Evolutionary conservation across 1,139 yeast genomes (phyloP), one percentile per base, ranked within the genome.

Genomic region (Yamadazyma jaroonii): DNA sequence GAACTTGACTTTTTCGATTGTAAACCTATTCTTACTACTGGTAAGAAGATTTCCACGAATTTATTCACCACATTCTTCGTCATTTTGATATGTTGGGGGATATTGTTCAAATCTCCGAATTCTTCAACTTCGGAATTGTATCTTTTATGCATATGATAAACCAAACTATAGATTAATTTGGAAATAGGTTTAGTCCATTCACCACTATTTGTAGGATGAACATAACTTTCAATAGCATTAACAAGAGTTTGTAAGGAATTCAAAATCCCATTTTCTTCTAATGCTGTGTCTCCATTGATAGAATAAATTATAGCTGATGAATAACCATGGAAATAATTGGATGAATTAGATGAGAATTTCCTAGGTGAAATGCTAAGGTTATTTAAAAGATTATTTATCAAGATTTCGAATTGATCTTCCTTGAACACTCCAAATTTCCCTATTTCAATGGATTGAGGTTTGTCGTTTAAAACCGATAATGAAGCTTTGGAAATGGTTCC

Each of bases 171-270:
- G 9, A 85, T 64, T 25, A 85, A 70, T 43, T 79, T 78, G 1
- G 94, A 73, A 29, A 92, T 77, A 6, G 84, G 70, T 31, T 76
- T 62, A 1, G 95, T 77, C 97, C 98, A 90, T 15, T 75, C 74
- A 0, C 97, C 97, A 13, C 73, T 62, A 56, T 90, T 90, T 0
- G 97, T 89, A 4, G 98, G 98, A 60, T 92, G 97, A 9, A 82
- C 82, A 59, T 83, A 87, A 26, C 96, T 86, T 46, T 79, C 84
- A n/a, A 89, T 68, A 0, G 95, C 81, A 44, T 81, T 81, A 21
- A 84, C 53, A 30, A 86, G 62, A 0, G 79, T 71, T 29, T 69
- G 67, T 11, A 92, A 52, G 29, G 73, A 66, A 9, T 70, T 76
- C 47, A 85, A 56, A 10, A 83, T 71, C 2, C 77, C 77, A n/a